Evolutionary conservation across 2,329 filamentous ascomycete species (phyloP).

Genomic region (Phaeophleospora eucalypticola): DNA sequence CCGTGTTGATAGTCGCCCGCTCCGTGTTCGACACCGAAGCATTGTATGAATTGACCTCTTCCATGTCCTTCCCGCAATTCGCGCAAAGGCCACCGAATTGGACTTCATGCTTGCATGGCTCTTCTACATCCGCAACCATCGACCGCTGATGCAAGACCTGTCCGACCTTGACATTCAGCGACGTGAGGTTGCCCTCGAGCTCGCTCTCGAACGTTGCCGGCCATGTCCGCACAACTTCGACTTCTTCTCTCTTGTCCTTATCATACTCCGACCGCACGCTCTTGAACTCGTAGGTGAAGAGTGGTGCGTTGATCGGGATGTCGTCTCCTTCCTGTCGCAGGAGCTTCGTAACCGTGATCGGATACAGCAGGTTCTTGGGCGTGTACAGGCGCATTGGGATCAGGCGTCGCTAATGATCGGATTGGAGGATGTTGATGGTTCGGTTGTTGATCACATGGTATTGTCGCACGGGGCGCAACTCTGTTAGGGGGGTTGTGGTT

Average conservation of each 20-base stretch:
- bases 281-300: slow-evolving; percentile 85
- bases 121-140: slow-evolving; percentile 71
- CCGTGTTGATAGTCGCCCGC: slow-evolving; percentile 90
- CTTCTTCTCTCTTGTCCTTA: slow-evolving; percentile 65
- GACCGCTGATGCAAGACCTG: slow-evolving; percentile 55
- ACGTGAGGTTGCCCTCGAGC: slow-evolving; percentile 70
- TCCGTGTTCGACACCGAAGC: slow-evolving; percentile 73
- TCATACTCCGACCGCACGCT: slow-evolving; percentile 65
- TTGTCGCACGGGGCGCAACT: slow-evolving; percentile 16
- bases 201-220: slow-evolving; percentile 79
- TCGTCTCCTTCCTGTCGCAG: slow-evolving; percentile 70
- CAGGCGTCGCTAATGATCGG: slow-evolving; percentile 4
- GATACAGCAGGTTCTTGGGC: slow-evolving; percentile 68
- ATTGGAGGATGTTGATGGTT: neutral
- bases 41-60: slow-evolving; percentile 71
- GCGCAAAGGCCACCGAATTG: slow-evolving; percentile 90
- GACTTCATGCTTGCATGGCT: slow-evolving; percentile 84
- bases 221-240: slow-evolving; percentile 61
- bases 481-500: slow-evolving; percentile 4
- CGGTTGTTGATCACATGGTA: slow-evolving; percentile 21
- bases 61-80: slow-evolving; percentile 95
- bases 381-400: slow-evolving; percentile 47
- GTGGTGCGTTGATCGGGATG: slow-evolving; percentile 69
- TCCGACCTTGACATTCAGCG: slow-evolving; percentile 69
- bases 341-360: slow-evolving; percentile 84